Base-by-base conservation (phyloP, 176 grass and related monocot species). In the Oryza glumipatula region DNA sequence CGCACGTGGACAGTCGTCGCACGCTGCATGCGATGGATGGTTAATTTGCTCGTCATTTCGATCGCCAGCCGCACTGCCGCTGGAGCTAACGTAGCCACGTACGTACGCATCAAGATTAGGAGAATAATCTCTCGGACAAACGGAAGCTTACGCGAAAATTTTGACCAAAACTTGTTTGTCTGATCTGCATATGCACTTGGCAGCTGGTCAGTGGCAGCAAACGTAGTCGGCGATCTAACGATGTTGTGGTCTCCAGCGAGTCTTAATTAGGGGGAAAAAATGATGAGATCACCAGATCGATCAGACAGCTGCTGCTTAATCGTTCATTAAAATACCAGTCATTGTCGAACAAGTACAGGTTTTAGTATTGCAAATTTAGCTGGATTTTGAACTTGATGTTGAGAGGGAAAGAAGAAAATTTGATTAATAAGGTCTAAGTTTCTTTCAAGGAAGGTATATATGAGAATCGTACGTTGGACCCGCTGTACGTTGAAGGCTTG, bases 41-140 rank as follows among this genome's bases (percentile, higher is more conserved):
- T 85, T 36, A 36, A 36, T 36, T 80, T 80, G 76, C 26, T 70
- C 43, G 39, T 1, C 36, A 38, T 5, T 38, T 44, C 28, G 28
- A 30, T 30, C 71, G 67, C 28, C 82, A 80, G 76, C 76, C 82
- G 70, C 70, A 64, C 47, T 36, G 24, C 48, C 2, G 76, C 41
- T 54, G 15, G 14, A 23, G 21, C 33, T 21, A 68, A 5, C 64
- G 36, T 30, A 33, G 3, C 64, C 33, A 70, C 21, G 21, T 80
- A 11, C 1, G 61, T 11, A 12, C 43, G 19, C 41, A 48, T 28
- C 30, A 43, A 47, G 68, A 67, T 45, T 11, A 21, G 78, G 43
- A 67, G 87, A 85, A 81, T 76, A 17, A 56, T 51, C 26, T 32
- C 67, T 75, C 14, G 38, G 70, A 76, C 82, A 89, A 85, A 64